These are phyloP conservation scores for Aspergillus chevalieri DNA, from an alignment of 2,329 filamentous ascomycete species.

Conservation along the genomic window DNA sequence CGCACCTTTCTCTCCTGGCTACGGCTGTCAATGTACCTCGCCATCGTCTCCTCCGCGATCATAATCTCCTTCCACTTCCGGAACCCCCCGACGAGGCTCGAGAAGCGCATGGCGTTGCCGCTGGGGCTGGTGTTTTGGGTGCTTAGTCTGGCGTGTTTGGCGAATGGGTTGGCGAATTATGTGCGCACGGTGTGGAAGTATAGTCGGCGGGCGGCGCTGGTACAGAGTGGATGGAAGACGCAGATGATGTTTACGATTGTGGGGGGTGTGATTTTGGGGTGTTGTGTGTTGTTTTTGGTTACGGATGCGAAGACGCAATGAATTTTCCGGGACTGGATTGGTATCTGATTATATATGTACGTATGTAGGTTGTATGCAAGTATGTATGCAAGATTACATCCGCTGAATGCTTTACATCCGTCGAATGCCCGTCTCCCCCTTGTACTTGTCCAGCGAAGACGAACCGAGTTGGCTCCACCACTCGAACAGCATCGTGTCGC, in stretches of 20 bases:
- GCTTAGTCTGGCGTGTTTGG: slow-evolving; percentile 69
- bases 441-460: slow-evolving; percentile 73
- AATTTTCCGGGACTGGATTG: not conserved
- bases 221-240: slow-evolving; percentile 91
- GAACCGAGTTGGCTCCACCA: slow-evolving; percentile 86
- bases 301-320: slow-evolving; percentile 23
- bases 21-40: slow-evolving; percentile 81
- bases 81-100: slow-evolving; percentile 59
- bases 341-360: not conserved
- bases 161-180: slow-evolving; percentile 78
- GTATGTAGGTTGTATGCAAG: not conserved
- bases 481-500: slow-evolving; percentile 92
- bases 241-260: slow-evolving; percentile 60
- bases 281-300: slow-evolving; percentile 40
- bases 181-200: slow-evolving; percentile 78
- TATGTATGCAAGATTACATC: slow-evolving; percentile 50
- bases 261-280: slow-evolving; percentile 38
- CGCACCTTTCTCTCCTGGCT: slow-evolving; percentile 84
- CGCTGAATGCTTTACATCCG: slow-evolving; percentile 84
- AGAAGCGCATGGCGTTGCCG: slow-evolving; percentile 71
- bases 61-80: slow-evolving; percentile 90
- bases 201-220: slow-evolving; percentile 68
- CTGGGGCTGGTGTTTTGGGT: slow-evolving; percentile 85
- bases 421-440: slow-evolving; percentile 78
- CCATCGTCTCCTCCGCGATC: slow-evolving; percentile 82